Conservation (phyloP, 2,329 filamentous ascomycete species). For the Podosphaera xanthii region DNA sequence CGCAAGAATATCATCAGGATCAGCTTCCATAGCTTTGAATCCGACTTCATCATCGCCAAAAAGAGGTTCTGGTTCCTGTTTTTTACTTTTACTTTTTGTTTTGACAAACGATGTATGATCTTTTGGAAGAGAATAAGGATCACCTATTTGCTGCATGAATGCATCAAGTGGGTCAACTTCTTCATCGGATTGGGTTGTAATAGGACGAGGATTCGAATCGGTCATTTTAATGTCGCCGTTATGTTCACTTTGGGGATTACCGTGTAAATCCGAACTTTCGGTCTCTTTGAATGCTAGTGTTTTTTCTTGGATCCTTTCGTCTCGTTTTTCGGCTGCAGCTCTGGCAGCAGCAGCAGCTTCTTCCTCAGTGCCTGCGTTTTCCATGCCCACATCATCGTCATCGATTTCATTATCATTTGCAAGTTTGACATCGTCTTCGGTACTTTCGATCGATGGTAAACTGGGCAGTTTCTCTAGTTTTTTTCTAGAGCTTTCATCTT, state of each 20-base stretch:
- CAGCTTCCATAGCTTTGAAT: slow-evolving; percentile 36
- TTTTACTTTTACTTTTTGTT: slow-evolving; percentile 22
- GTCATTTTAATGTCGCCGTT: slow-evolving; percentile 16
- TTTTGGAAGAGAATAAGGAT: slow-evolving; percentile 23
- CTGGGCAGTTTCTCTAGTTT: slow-evolving; percentile 81
- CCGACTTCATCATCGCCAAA: slow-evolving; percentile 67
- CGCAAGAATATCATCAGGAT: slow-evolving; percentile 40
- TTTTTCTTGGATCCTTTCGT: slow-evolving; percentile 34
- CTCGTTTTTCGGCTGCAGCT: slow-evolving; percentile 65
- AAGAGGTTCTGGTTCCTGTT: slow-evolving; percentile 57
- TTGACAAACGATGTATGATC: slow-evolving; percentile 12
- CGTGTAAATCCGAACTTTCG: slow-evolving; percentile 22
- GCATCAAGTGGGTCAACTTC: slow-evolving; percentile 78
- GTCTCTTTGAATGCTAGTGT: slow-evolving; percentile 15
- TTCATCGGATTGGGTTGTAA: slow-evolving; percentile 35
- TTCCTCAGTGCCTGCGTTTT: slow-evolving; percentile 65
- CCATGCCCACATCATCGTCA: slow-evolving; percentile 46
- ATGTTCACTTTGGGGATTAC: slow-evolving; percentile 21
- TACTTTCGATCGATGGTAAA: slow-evolving; percentile 40
- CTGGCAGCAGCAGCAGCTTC: slow-evolving; percentile 69
- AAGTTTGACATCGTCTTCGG: slow-evolving; percentile 28
- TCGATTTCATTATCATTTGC: slow-evolving; percentile 38
- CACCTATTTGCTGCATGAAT: slow-evolving; percentile 56
- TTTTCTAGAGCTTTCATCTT: slow-evolving; percentile 67
- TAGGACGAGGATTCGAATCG: slow-evolving; percentile 7